These are phyloP conservation scores for Neofusicoccum parvum DNA, from an alignment of 2,329 filamentous ascomycete species.

Conservation along the genomic window DNA sequence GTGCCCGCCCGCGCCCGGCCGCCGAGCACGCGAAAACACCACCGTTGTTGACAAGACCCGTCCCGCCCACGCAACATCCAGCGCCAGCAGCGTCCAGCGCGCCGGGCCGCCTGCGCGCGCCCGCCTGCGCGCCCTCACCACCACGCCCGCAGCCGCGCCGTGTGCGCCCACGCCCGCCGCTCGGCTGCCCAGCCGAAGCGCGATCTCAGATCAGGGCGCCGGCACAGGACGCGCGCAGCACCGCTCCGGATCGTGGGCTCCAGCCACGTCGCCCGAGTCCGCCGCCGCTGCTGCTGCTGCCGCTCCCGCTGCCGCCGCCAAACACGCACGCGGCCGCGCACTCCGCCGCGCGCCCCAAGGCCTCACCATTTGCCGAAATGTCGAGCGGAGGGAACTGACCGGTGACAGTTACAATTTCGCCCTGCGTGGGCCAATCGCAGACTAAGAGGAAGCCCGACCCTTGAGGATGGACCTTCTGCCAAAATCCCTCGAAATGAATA, in stretches of 20 bases:
- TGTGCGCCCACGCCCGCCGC: neutral
- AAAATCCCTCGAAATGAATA: constrained; percentile 18
- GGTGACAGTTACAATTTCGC: constrained; percentile 2
- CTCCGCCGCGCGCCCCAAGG: neutral
- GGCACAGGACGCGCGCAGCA: neutral
- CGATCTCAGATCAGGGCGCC: neutral
- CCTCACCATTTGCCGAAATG: neutral
- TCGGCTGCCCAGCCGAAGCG: constrained; percentile 4
- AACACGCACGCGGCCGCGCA: neutral
- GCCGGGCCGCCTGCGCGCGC: constrained; percentile 10
- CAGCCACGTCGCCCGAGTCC: neutral
- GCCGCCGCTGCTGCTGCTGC: neutral
- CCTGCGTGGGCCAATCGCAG: neutral
- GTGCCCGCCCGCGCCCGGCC: neutral
- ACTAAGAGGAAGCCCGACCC: neutral
- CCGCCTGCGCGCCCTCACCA: constrained; percentile 12
- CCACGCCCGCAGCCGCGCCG: constrained; percentile 1
- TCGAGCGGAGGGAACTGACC: neutral
- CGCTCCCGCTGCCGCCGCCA: neutral
- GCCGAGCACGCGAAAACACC: neutral
- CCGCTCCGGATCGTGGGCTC: neutral
- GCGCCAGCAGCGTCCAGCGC: neutral
- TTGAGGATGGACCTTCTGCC: constrained; percentile 13
- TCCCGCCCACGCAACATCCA: neutral
- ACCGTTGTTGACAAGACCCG: neutral